These are phyloP conservation scores for Eustoma russellianum DNA, from an alignment of 257 asterid species.

Conservation along the genomic window DNA sequence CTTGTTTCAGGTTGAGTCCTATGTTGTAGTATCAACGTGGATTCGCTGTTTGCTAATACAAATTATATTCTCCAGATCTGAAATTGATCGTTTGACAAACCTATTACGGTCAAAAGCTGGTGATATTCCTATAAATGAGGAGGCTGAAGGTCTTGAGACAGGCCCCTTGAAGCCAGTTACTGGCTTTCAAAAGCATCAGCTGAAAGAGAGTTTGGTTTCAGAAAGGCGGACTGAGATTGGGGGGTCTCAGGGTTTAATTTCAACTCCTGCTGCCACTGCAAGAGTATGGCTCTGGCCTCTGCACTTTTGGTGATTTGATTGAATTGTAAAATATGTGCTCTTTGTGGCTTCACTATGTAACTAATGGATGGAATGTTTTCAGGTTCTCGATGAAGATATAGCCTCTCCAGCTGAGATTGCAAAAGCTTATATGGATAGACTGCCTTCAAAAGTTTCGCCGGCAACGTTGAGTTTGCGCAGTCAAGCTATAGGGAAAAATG, in stretches of 20 bases:
- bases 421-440: constrained; percentile 83
- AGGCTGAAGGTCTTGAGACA: constrained; percentile 18
- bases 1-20: background rate
- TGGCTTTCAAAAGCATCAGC: constrained; percentile 29
- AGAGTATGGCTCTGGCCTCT: constrained; percentile 28
- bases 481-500: constrained; percentile 40
- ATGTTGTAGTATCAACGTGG: background rate
- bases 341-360: background rate
- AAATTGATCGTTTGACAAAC: constrained; percentile 57
- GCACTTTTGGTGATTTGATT: background rate
- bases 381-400: constrained; percentile 55
- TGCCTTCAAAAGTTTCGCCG: constrained; percentile 61
- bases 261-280: constrained; percentile 28
- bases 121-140: constrained; percentile 26
- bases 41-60: background rate
- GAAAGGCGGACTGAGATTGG: constrained; percentile 24
- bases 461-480: constrained; percentile 44
- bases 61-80: constrained; percentile 46
- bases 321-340: background rate
- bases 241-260: constrained; percentile 23
- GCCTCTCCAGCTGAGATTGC: constrained; percentile 93
- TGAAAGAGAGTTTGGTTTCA: constrained; percentile 22
- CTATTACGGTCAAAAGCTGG: constrained; percentile 62
- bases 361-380: constrained; percentile 8
- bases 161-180: constrained; percentile 18